These are phyloP conservation scores for Salvia sclarea DNA, from an alignment of 305 asterid genomes.

Conservation along the genomic window DNA sequence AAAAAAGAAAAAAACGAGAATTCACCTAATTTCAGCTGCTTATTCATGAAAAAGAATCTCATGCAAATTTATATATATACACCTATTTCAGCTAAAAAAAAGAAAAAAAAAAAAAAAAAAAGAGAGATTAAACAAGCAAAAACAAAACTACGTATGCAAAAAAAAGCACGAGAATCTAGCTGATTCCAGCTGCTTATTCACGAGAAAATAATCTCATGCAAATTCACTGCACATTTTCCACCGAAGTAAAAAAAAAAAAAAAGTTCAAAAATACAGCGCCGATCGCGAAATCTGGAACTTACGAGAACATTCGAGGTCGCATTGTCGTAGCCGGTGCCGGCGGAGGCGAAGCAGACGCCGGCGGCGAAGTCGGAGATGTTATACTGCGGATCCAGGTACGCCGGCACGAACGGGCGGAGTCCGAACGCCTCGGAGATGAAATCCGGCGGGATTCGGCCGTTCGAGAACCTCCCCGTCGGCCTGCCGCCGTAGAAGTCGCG, in stretches of 20 bases:
- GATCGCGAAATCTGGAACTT: slow-evolving; percentile 29
- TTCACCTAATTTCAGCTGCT: too few relatives aligned
- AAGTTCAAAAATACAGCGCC: background rate
- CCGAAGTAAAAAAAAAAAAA: too few relatives aligned
- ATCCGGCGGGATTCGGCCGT: slow-evolving; percentile 90
- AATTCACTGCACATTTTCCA: background rate
- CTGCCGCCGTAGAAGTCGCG: slow-evolving; percentile 72
- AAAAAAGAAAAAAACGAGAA: too few relatives aligned
- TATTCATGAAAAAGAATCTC: too few relatives aligned
- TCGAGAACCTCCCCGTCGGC: slow-evolving; percentile 84
- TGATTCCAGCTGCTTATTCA: background rate
- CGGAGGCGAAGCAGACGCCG: slow-evolving; percentile 90
- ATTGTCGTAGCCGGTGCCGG: slow-evolving; percentile 75
- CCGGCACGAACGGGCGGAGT: slow-evolving; percentile 79
- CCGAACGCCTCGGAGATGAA: slow-evolving; percentile 81
- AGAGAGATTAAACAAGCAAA: too few relatives aligned
- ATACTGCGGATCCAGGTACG: slow-evolving; percentile 70
- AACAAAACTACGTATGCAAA: background rate
- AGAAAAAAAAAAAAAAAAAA: too few relatives aligned
- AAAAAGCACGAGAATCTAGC: background rate
- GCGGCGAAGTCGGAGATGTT: slow-evolving; percentile 65
- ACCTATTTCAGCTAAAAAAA: too few relatives aligned
- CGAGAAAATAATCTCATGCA: background rate
- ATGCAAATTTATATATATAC: too few relatives aligned
- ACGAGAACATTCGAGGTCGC: slow-evolving; percentile 76